A percentile compares a stretch with the other conserved stretches of the same genome.
Evolutionary conservation across 176 grass and related monocot genomes (phyloP).

Genomic region (barley (Hordeum vulgare)): MorexV3_pseudomolecules_assembly NC_058524.1:492505940-492506439

Average conservation of each 20-base stretch:
- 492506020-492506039: conserved; percentile 4
- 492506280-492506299: conserved; percentile 17
- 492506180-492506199: neutral
- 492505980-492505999: no score
- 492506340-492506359: conserved; percentile 2
- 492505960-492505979: no score
- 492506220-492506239: neutral
- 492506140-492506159: neutral
- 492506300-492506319: conserved; percentile 35
- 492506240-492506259: neutral
- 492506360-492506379: neutral
- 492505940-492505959: no score
- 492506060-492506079: neutral
- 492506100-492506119: neutral
- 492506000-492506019: no score
- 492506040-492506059: neutral
- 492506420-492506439: neutral
- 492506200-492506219: neutral
- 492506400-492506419: neutral
- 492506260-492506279: conserved; percentile 10
- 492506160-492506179: neutral
- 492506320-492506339: conserved; percentile 39
- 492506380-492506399: neutral
- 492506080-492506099: neutral
- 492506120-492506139: neutral